Conservation (phyloP, 176 grass and related monocot species). For the Oryza meridionalis region DNA sequence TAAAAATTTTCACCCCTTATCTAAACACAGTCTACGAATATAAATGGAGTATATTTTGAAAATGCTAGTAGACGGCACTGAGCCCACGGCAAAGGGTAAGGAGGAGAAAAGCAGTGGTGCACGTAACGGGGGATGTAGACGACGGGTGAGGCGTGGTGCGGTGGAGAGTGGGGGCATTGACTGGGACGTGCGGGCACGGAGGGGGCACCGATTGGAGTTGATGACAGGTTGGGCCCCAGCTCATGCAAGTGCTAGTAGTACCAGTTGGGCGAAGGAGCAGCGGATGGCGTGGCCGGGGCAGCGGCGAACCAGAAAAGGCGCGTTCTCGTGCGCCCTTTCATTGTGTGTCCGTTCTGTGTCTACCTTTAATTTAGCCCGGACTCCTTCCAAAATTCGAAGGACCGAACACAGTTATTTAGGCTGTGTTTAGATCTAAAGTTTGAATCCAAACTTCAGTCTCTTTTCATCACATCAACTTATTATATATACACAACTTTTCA, state of each 20-base stretch:
- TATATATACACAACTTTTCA: too few relatives aligned
- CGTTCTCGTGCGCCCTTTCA: not conserved
- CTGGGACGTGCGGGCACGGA: conserved; percentile 56
- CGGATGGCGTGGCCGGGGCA: conserved; percentile 32
- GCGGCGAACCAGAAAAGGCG: not conserved
- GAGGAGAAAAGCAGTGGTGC: conserved; percentile 37
- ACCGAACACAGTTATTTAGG: not conserved
- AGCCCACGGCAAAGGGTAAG: conserved; percentile 11
- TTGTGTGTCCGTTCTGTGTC: not conserved
- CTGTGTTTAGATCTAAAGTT: too few relatives aligned
- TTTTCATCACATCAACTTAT: too few relatives aligned
- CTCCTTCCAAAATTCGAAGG: not conserved
- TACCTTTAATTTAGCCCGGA: rapidly evolving
- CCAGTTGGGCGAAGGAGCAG: conserved; percentile 27
- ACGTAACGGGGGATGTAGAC: conserved; percentile 44
- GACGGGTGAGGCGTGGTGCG: conserved; percentile 40
- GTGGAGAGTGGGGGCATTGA: conserved; percentile 50
- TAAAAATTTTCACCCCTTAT: too few relatives aligned
- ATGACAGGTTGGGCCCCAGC: conserved; percentile 34
- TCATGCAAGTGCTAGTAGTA: conserved; percentile 33
- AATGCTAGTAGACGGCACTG: conserved; percentile 9
- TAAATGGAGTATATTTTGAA: too few relatives aligned
- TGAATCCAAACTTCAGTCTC: too few relatives aligned
- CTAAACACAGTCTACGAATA: too few relatives aligned
- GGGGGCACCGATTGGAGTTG: conserved; percentile 48